Evolutionary conservation across 805 yeast genomes (phyloP), one percentile per base, ranked within the genome.

Genomic region (Metschnikowia reukaufii): DNA sequence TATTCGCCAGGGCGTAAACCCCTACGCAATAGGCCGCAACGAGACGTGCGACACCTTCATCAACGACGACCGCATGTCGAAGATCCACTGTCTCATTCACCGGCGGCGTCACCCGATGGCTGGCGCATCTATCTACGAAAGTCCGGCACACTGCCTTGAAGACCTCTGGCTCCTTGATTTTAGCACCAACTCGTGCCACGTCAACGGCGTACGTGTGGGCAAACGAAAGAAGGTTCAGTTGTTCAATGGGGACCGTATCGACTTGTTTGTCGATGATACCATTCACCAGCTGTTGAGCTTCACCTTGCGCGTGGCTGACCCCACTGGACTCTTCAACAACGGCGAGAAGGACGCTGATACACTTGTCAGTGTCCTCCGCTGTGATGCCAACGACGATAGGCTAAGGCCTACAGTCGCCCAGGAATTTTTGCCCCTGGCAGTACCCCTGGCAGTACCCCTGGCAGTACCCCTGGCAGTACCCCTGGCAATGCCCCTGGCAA

Each of bases 101-200:
- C 81, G 81, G 57, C 77, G 81, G 49, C 72, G 89, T 48, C 88
- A 84, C 59, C 82, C 82, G 0, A 77, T 81, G 3, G 54, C 58
- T 7, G 69, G 72, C 25, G 72, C 81, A 27, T 62, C 68, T 6
- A 74, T 83, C 4, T 79, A 70, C 59, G 88, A 83, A 55, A 79
- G 86, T 8, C 89, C 91, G 0, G 90, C 89, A 0, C 84, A 80
- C 65, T 84, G 84, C 48, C 66, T 83, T 6, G 87, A 83, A 47
- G 90, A 83, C 59, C 72, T 87, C 13, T 89, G 96, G 95, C 68
- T 91, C 25, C 66, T 87, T 39, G 96, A 90, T 55, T 78, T 73
- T 51, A 85, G 94, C 46, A 81, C 95, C 0, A 91, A 90, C 63
- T 84, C 88, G 2, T 86, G 96, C 60, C 79, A 72, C 56, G 77